Percentiles rank a stretch among this genome's conserved stretches.
Evolutionary conservation across 2,329 filamentous ascomycete species (phyloP).

Genomic region (Xylariaceae sp.): DNA sequence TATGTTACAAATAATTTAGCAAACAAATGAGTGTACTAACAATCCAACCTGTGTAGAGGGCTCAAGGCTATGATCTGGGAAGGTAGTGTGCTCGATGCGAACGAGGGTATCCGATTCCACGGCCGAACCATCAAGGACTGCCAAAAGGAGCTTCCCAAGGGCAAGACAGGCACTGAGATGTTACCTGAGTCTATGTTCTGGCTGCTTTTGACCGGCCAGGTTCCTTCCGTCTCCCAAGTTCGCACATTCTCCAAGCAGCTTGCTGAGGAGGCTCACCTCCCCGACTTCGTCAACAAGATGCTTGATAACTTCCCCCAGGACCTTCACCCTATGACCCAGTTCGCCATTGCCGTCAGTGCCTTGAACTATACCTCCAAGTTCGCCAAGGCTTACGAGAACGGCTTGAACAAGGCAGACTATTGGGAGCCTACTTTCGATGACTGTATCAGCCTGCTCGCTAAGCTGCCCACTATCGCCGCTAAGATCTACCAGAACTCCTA

Average conservation of each 20-base stretch:
- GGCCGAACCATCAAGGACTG: constrained; percentile 98
- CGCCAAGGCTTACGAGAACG: constrained; percentile 86
- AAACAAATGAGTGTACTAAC: background rate
- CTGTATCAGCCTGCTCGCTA: constrained; percentile 86
- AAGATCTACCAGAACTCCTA: constrained; percentile 96
- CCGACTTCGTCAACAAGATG: constrained; percentile 79
- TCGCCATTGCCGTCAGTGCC: constrained; percentile 91
- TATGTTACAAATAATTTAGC: background rate
- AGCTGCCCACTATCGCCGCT: constrained; percentile 92
- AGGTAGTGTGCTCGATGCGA: constrained; percentile 90
- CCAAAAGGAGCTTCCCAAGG: constrained; percentile 89
- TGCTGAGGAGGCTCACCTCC: constrained; percentile 79
- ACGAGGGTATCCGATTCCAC: constrained; percentile 98
- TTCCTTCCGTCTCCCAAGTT: constrained; percentile 78
- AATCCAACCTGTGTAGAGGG: constrained; percentile 44
- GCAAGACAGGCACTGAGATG: constrained; percentile 90
- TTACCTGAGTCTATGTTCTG: constrained; percentile 99
- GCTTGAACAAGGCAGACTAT: constrained; percentile 92
- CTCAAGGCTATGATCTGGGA: constrained; percentile 99
- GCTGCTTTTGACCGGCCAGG: constrained; percentile 89
- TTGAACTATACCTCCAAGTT: constrained; percentile 93
- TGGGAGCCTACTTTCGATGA: constrained; percentile 99
- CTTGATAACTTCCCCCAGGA: constrained; percentile 84
- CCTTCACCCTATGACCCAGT: constrained; percentile 97
- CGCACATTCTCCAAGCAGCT: constrained; percentile 80